Evolutionary conservation across 495 filamentous ascomycete genomes (phyloP).

Genomic region (Tuber aestivum): DNA sequence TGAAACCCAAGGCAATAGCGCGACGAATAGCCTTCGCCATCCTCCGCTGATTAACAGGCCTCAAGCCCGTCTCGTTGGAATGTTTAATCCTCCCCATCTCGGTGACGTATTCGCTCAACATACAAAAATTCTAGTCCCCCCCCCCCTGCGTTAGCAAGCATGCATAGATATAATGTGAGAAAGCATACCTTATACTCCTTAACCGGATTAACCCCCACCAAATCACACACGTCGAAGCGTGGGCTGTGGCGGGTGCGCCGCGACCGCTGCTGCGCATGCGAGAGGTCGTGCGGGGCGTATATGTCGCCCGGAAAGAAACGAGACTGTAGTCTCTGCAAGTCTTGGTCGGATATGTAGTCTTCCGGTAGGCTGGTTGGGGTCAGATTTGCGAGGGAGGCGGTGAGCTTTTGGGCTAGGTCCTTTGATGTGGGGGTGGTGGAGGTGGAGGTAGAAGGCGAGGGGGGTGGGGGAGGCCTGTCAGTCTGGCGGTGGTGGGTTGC

Average conservation of each 20-base stretch:
- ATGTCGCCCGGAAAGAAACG: conserved; percentile 68
- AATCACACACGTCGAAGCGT: conserved; percentile 66
- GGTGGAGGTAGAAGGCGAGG: neutral
- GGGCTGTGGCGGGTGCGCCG: conserved; percentile 49
- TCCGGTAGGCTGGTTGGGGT: neutral
- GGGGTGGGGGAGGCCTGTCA: neutral
- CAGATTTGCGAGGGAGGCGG: neutral
- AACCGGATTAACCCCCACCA: conserved; percentile 71
- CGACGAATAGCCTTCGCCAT: conserved; percentile 87
- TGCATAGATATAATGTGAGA: conserved; percentile 11
- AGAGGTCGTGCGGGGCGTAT: conserved; percentile 85
- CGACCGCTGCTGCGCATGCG: conserved; percentile 64
- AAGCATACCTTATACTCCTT: conserved; percentile 70
- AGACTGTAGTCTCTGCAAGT: neutral
- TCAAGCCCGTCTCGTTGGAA: conserved; percentile 64
- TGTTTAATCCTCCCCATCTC: conserved; percentile 78
- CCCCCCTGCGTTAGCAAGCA: neutral
- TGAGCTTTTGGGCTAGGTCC: neutral
- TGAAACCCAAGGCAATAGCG: conserved; percentile 78
- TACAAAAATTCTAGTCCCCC: conserved; percentile 69
- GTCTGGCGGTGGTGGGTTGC: neutral
- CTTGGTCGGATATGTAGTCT: neutral
- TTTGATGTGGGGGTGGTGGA: neutral
- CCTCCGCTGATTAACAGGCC: conserved; percentile 82
- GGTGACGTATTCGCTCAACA: conserved; percentile 86